Conservation (phyloP, 805 yeast species). For the Metschnikowia anglica region DNA sequence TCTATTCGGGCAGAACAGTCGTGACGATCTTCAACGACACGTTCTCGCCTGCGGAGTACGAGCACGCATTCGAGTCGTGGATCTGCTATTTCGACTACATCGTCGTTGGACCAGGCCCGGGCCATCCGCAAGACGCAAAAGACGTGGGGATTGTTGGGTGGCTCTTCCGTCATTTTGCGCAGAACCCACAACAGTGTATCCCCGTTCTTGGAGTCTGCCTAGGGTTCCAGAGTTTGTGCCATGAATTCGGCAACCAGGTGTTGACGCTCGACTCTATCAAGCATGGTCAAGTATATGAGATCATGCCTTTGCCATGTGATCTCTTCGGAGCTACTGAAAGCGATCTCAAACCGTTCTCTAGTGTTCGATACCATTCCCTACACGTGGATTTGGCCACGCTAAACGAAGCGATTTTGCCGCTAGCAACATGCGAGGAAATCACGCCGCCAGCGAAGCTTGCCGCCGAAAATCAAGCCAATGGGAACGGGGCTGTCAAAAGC, state of each 20-base stretch:
- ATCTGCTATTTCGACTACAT: conserved; percentile 66
- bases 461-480: not conserved
- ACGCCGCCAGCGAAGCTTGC: not conserved
- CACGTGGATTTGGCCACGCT: conserved; percentile 43
- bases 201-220: conserved; percentile 91
- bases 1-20: conserved; percentile 50
- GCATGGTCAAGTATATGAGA: conserved; percentile 81
- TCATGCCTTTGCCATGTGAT: conserved; percentile 44
- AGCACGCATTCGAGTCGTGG: conserved; percentile 38
- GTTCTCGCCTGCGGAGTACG: conserved; percentile 31
- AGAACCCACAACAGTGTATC: conserved; percentile 18
- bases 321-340: conserved; percentile 9
- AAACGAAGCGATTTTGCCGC: conserved; percentile 45
- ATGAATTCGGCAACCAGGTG: conserved; percentile 57
- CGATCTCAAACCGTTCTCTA: conserved; percentile 42
- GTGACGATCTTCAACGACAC: conserved; percentile 65
- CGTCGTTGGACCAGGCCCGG: conserved; percentile 97
- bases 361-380: conserved; percentile 89
- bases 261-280: conserved; percentile 54
- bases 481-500: not conserved
- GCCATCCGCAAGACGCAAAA: conserved; percentile 61
- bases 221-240: conserved; percentile 85
- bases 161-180: conserved; percentile 37
- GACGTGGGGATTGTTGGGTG: conserved; percentile 78
- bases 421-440: conserved; percentile 54